Conservation (phyloP, 2,329 filamentous ascomycete species). For the Ophiostoma perfectum region DNA sequence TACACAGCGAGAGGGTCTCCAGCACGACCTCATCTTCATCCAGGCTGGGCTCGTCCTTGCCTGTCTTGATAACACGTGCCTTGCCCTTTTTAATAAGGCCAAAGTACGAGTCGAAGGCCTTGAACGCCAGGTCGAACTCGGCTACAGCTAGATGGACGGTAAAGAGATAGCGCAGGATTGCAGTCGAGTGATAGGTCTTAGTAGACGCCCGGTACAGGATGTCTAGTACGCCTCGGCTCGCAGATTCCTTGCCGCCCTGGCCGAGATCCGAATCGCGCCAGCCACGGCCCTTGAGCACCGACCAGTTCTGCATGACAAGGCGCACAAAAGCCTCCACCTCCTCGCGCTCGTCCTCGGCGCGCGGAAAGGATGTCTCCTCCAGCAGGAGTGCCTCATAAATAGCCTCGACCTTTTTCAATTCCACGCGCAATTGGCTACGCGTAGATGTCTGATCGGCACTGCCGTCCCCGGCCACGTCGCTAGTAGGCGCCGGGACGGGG, state of each 20-base stretch:
- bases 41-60: slow-evolving; percentile 62
- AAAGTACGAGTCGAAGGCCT: slow-evolving; percentile 86
- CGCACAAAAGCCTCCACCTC: slow-evolving; percentile 80
- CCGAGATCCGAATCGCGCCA: slow-evolving; percentile 81
- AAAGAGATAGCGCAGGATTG: slow-evolving; percentile 81
- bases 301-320: slow-evolving; percentile 79
- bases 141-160: slow-evolving; percentile 79
- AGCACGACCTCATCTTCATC: slow-evolving; percentile 75
- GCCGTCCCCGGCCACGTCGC: not conserved
- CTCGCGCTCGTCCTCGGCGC: slow-evolving; percentile 68
- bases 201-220: slow-evolving; percentile 85
- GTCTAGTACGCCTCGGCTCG: slow-evolving; percentile 74
- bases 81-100: slow-evolving; percentile 83
- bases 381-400: slow-evolving; percentile 76
- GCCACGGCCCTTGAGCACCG: slow-evolving; percentile 67
- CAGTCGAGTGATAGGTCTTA: slow-evolving; percentile 91
- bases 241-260: slow-evolving; percentile 67
- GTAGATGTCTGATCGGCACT: slow-evolving; percentile 41
- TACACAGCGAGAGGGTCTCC: slow-evolving; percentile 71
- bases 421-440: slow-evolving; percentile 61
- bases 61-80: slow-evolving; percentile 73
- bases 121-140: slow-evolving; percentile 87
- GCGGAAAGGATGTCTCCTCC: slow-evolving; percentile 75
- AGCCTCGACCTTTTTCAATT: slow-evolving; percentile 72
- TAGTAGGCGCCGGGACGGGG: slow-evolving; percentile 31